These are phyloP conservation scores for Solanum aculeatissimum DNA, from an alignment of 305 asterid genomes.

Conservation along the genomic window DNA sequence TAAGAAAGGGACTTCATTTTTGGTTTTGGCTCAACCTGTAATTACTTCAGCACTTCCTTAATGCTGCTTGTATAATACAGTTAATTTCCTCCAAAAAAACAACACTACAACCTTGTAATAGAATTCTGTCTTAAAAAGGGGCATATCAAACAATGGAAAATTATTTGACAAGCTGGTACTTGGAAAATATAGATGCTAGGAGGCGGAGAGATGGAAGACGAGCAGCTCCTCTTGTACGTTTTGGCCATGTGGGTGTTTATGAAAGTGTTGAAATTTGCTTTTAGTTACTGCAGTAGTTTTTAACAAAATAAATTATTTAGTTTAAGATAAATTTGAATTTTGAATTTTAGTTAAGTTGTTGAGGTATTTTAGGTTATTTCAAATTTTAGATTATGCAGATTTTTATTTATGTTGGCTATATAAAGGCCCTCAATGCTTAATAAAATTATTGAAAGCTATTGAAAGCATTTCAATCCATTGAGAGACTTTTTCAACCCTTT, in stretches of 20 bases:
- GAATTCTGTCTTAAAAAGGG: background rate
- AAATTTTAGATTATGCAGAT: no score
- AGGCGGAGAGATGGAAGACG: background rate
- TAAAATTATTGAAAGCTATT: no score
- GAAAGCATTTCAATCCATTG: no score
- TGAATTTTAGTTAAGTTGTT: no score
- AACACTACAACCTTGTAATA: background rate
- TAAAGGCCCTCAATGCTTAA: no score
- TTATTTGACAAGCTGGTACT: background rate
- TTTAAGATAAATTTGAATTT: no score
- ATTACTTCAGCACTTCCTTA: background rate
- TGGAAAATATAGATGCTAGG: background rate
- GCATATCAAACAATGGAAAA: background rate
- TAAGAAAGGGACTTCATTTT: background rate
- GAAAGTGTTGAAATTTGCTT: no score
- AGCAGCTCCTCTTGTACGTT: background rate
- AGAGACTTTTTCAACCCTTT: no score
- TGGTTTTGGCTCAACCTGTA: background rate
- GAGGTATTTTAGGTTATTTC: no score
- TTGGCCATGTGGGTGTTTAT: background rate
- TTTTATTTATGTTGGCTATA: no score
- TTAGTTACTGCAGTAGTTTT: no score
- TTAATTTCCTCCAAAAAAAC: background rate
- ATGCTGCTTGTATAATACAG: background rate
- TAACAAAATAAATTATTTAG: no score